Base-by-base conservation (phyloP, 352 stramenopile species). In the Pelagophyceae sp. region DNA sequence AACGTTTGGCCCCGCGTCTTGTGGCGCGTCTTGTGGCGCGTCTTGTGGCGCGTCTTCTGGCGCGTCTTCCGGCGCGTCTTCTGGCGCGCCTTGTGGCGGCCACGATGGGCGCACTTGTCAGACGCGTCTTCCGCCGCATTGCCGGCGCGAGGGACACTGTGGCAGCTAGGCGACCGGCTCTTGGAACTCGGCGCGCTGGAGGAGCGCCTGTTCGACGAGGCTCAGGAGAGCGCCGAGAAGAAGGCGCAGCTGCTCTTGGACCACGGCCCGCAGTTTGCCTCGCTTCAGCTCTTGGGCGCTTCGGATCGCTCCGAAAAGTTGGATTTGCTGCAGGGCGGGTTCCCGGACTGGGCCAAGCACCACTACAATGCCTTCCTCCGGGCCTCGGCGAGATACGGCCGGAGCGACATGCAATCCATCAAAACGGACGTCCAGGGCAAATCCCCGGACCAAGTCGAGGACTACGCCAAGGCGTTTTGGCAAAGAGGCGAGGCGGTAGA, bases 361-460 rank as follows among this genome's bases (percentile, higher is more conserved):
- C 77, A 94, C 63, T 96, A 91, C 79, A 89, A 95, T 74, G 85
- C 91, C 31, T 98, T 98, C 77, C 86, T 98, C 70, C 95, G 96
- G 76, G 88, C 93, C 37, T 94, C 91, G 71, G 92, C 93, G 69
- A 96, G 96, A 77, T 86, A 91, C 77, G 93, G 94, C 58, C 87
- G 96, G 38, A 84, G 92, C 70, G 86, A 84, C 27, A 89, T 95
- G 84, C 87, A 91, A 67, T 96, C 97, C 40, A 93, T 93, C 77
- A 85, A 86, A 58, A 79, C 80, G 69, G 89, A 93, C 80, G 81
- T 93, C 35, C 29, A 19, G 27, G 87, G 87, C 25, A 92, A 92
- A 79, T 80, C 83, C 31, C 78, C 85, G 54, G 83, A 79, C 40
- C 86, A 90, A 38, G 79, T 89, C 23, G 77, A 82, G 75, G 75